Base-by-base conservation (phyloP, 805 yeast species). In the Candida xyloterini region DNA sequence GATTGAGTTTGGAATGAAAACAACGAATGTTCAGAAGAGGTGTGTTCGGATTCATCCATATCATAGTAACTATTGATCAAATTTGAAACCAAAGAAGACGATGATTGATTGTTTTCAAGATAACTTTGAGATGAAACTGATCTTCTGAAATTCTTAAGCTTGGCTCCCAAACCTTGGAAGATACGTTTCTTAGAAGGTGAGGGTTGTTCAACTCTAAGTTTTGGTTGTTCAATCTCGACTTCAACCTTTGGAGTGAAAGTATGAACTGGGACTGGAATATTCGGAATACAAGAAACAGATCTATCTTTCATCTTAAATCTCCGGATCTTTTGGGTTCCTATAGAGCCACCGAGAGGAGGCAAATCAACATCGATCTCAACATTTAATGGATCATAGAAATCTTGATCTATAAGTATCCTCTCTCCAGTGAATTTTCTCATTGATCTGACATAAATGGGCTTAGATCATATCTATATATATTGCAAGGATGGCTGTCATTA, bases 371-470 rank as follows among this genome's bases (percentile, higher is more conserved):
- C 26, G 6, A 47, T 13, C 10, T 34, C 18, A 3, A 47, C 20
- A 11, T 42, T 38, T 25, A 36, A 25, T 9, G 48, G 55, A 26
- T 34, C 47, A 26, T 30, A 31, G 30, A 55, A 58, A 38, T 60
- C 66, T n/a, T 37, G 42, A 2, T 40, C 46, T 15, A 37, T 36
- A 10, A 36, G 35, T 7, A 60, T 39, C 30, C 40, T 46, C 27
- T 60, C 53, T 5, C 63, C 64, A 30, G 42, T 53, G 22, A 51
- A 48, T 27, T 50, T 51, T 24, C 51, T 43, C 52, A 54, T 54
- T 10, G 26, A 15, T 22, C 16, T 7, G 31, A n/a, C 21, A 18
- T 9, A 5, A 14, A 10, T 15, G 23, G 15, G 30, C 29, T 15
- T 10, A 13, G 27, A 22, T 3, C 26, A 22, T n/a, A 13, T 8